A percentile compares a stretch with the other conserved stretches of the same genome.
These are phyloP conservation scores for Nectriaceae sp. DNA, from an alignment of 2,329 filamentous ascomycete species.

Conservation along the genomic window DNA sequence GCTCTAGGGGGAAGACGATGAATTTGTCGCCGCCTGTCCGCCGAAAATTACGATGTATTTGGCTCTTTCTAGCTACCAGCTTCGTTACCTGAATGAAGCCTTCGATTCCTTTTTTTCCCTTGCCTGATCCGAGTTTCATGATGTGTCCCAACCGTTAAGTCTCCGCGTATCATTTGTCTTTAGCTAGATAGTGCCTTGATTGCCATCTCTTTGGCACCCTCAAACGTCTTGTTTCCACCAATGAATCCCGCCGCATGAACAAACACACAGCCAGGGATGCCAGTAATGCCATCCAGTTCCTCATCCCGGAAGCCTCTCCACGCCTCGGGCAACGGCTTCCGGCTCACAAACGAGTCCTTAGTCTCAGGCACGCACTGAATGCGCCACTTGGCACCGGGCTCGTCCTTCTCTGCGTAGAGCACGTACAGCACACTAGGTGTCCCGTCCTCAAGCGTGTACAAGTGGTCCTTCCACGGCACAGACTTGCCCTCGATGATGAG, in stretches of 20 bases:
- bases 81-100: not conserved
- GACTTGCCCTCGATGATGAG: constrained; percentile 76
- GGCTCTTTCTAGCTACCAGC: constrained; percentile 4
- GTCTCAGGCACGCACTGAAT: constrained; percentile 88
- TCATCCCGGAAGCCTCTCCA: constrained; percentile 92
- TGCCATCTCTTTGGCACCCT: constrained; percentile 86
- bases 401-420: constrained; percentile 82
- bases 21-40: constrained; percentile 1
- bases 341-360: constrained; percentile 85
- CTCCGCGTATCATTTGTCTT: constrained; percentile 1
- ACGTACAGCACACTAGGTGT: constrained; percentile 73
- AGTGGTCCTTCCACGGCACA: constrained; percentile 94
- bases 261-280: constrained; percentile 78
- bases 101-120: constrained; percentile 3
- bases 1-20: not conserved
- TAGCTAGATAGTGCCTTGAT: constrained; percentile 1
- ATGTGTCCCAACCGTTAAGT: not conserved
- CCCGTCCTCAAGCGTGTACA: constrained; percentile 79
- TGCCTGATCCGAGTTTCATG: not conserved
- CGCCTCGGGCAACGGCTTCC: constrained; percentile 84
- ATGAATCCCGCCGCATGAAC: constrained; percentile 96
- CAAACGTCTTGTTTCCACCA: constrained; percentile 89
- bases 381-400: constrained; percentile 81
- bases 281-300: constrained; percentile 72
- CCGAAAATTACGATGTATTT: constrained; percentile 12